phyloP scores from a whole-genome alignment of 192 early-diverging fungal genomes.

The Linnemannia elongata region DNA sequence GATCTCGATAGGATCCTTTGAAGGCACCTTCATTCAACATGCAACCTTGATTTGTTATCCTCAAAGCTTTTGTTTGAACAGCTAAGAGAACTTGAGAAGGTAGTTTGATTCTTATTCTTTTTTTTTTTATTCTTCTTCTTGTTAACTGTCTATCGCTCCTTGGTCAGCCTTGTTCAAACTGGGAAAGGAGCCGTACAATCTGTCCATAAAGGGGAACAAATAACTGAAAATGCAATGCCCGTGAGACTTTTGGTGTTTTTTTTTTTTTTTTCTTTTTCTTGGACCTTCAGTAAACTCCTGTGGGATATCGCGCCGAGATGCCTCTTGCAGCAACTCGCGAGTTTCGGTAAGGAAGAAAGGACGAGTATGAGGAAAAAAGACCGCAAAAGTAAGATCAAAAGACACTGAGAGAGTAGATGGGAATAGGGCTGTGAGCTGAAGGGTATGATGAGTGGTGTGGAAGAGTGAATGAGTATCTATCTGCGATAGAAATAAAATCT shows the following conservation, averaged over 20 bases:
- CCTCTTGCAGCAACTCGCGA: not conserved
- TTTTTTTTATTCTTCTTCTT: not conserved
- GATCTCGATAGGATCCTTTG: too few relatives aligned
- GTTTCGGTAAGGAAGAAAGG: not conserved
- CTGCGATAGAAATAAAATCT: not conserved
- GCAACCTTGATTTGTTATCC: not conserved
- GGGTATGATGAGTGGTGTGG: not conserved
- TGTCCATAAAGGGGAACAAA: not conserved
- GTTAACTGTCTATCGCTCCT: not conserved
- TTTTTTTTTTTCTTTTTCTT: not conserved
- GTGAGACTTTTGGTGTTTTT: not conserved
- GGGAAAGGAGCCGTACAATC: not conserved
- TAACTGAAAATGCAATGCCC: not conserved
- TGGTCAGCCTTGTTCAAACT: not conserved
- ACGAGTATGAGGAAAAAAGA: not conserved
- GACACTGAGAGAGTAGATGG: not conserved
- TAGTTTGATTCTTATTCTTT: too few relatives aligned
- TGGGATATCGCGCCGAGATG: not conserved
- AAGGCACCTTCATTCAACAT: too few relatives aligned
- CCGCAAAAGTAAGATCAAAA: not conserved
- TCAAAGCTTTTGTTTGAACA: not conserved
- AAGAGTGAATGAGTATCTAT: not conserved
- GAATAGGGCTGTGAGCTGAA: not conserved
- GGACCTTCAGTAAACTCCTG: not conserved
- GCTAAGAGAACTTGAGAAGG: too few relatives aligned